Conservation (phyloP, 2,329 filamentous ascomycete genomes). For the Pleomassaria siparia region DNA sequence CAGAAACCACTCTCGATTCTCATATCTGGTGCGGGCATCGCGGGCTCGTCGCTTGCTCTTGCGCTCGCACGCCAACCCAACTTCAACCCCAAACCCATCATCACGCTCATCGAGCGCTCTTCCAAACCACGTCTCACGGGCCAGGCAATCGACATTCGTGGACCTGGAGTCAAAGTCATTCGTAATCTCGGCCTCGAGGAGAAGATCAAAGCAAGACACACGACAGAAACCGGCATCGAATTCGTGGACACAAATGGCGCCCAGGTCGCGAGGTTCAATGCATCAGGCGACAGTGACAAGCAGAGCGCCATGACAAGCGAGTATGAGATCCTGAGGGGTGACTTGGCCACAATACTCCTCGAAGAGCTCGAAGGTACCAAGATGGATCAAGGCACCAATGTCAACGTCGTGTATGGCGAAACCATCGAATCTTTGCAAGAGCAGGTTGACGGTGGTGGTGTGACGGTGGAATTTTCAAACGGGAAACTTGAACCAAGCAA, state of each 20-base stretch:
- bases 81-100: slow-evolving; percentile 30
- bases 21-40: slow-evolving; percentile 44
- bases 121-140: slow-evolving; percentile 43
- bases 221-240: slow-evolving; percentile 45
- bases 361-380: slow-evolving; percentile 19
- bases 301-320: slow-evolving; percentile 27
- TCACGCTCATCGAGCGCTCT: slow-evolving; percentile 50
- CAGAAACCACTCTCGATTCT: slow-evolving; percentile 28
- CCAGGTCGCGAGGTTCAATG: slow-evolving; percentile 19
- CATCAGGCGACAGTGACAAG: slow-evolving; percentile 23
- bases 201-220: slow-evolving; percentile 37
- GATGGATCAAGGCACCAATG: slow-evolving; percentile 10
- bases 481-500: slow-evolving; percentile 15
- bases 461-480: slow-evolving; percentile 26
- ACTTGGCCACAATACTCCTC: slow-evolving; percentile 39
- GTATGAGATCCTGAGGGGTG: slow-evolving; percentile 36
- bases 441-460: slow-evolving; percentile 13
- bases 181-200: slow-evolving; percentile 43
- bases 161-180: slow-evolving; percentile 45
- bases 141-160: slow-evolving; percentile 51
- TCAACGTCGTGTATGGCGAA: slow-evolving; percentile 25
- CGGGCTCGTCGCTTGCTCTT: slow-evolving; percentile 41
- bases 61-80: slow-evolving; percentile 30
- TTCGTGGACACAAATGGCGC: slow-evolving; percentile 34
- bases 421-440: slow-evolving; percentile 22